Percentiles rank a stretch among this genome's conserved stretches.
Evolutionary conservation across 1,139 yeast genomes (phyloP).

Genomic region (Barnettozyma hawaiiensis): DNA sequence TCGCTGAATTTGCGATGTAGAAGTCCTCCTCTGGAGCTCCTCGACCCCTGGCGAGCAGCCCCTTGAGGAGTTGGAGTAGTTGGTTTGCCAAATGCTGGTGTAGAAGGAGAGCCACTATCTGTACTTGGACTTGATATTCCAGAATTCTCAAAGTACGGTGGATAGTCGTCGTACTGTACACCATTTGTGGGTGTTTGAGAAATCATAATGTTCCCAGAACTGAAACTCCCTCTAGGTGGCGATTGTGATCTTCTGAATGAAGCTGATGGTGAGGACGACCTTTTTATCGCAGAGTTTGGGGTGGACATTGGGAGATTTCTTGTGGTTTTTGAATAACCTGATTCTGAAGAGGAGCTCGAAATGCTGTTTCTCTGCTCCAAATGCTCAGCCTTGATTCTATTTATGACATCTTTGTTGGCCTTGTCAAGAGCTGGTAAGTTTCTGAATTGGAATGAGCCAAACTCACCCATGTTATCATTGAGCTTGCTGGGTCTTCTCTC

Average conservation of each 20-base stretch:
- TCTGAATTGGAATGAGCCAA: slow-evolving; percentile 89
- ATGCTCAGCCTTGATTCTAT: slow-evolving; percentile 79
- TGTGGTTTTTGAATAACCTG: slow-evolving; percentile 25
- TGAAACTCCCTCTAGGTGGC: slow-evolving; percentile 20
- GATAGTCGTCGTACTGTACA: slow-evolving; percentile 34
- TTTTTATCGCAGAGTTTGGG: slow-evolving; percentile 20
- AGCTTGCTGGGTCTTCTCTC: slow-evolving; percentile 64
- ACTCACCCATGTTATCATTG: slow-evolving; percentile 67
- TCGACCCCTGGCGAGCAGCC: slow-evolving; percentile 9
- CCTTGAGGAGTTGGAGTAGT: slow-evolving; percentile 3
- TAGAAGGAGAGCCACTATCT: slow-evolving; percentile 25
- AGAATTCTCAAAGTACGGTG: slow-evolving; percentile 23
- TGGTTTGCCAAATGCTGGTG: slow-evolving; percentile 18
- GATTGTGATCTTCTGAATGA: slow-evolving; percentile 20
- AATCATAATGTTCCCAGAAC: slow-evolving; percentile 9
- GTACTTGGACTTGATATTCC: slow-evolving; percentile 32
- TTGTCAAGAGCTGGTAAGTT: slow-evolving; percentile 86
- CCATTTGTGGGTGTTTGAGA: slow-evolving; percentile 26
- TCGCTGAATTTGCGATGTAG: slow-evolving; percentile 36
- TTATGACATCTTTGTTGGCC: slow-evolving; percentile 90
- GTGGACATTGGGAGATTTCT: slow-evolving; percentile 27
- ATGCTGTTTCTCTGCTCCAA: slow-evolving; percentile 30
- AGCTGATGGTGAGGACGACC: slow-evolving; percentile 32
- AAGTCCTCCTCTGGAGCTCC: slow-evolving; percentile 23
- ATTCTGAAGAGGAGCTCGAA: slow-evolving; percentile 33